phyloP scores from a whole-genome alignment of 768 basidiomycete genomes.

The Leucosporidium creatinivorum region DNA sequence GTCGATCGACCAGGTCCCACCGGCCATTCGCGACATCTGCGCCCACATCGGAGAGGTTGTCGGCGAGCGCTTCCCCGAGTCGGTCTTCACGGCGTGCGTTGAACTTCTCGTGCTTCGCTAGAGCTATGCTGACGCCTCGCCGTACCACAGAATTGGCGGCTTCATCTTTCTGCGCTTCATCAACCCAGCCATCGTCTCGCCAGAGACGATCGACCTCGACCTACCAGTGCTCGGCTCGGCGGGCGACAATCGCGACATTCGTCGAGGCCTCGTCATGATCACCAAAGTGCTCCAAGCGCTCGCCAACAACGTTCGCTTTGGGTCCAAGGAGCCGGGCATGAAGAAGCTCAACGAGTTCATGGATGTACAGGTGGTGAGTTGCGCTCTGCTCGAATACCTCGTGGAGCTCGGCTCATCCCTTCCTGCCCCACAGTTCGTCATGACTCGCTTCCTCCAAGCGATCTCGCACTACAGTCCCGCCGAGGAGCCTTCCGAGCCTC shows the following conservation, averaged over 20 bases:
- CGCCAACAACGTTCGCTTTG: slow-evolving; percentile 89
- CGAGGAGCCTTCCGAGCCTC: not conserved
- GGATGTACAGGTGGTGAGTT: slow-evolving; percentile 31
- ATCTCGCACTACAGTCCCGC: slow-evolving; percentile 9
- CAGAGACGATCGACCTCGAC: slow-evolving; percentile 76
- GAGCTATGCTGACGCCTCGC: no score
- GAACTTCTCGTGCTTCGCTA: no score
- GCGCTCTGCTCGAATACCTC: not conserved
- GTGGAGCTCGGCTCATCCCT: not conserved
- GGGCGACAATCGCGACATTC: slow-evolving; percentile 50
- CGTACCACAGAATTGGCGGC: slow-evolving; percentile 60
- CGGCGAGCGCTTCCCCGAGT: slow-evolving; percentile 40
- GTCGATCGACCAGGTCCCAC: slow-evolving; percentile 39
- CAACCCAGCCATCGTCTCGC: slow-evolving; percentile 97
- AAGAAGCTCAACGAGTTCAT: slow-evolving; percentile 69
- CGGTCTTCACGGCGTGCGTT: slow-evolving; percentile 37
- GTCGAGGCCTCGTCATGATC: slow-evolving; percentile 57
- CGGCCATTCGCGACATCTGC: slow-evolving; percentile 76
- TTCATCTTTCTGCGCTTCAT: slow-evolving; percentile 99
- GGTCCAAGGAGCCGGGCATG: slow-evolving; percentile 76
- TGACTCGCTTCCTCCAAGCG: slow-evolving; percentile 58
- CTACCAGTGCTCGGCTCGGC: slow-evolving; percentile 45
- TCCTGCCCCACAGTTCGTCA: slow-evolving; percentile 54
- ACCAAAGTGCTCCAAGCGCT: slow-evolving; percentile 80
- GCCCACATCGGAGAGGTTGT: slow-evolving; percentile 55